Conservation (phyloP, 2,329 filamentous ascomycete genomes). For the Colletotrichum sp. region DNA sequence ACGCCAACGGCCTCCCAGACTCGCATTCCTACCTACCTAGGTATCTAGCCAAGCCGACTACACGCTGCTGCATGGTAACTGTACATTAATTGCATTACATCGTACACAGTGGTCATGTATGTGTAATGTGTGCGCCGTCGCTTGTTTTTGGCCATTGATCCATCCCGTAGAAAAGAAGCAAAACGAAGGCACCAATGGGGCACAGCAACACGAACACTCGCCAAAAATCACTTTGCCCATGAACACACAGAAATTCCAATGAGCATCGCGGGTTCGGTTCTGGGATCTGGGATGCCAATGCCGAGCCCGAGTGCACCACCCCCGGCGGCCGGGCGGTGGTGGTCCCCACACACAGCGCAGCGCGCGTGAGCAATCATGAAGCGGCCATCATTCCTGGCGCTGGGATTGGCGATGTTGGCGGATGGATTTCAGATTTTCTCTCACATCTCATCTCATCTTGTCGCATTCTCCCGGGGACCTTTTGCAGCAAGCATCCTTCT, state of each 20-base stretch:
- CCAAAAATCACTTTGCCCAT: not conserved
- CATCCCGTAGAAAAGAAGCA: not conserved
- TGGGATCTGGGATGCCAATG: not conserved
- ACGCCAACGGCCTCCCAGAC: not conserved
- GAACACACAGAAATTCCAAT: not conserved
- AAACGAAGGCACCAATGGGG: not conserved
- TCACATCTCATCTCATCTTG: slow-evolving; percentile 19
- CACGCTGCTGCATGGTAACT: not conserved
- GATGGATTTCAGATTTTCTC: not conserved
- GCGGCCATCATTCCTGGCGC: not conserved
- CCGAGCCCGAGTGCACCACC: slow-evolving; percentile 8
- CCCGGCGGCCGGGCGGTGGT: not conserved
- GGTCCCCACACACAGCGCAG: not conserved
- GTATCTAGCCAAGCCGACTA: not conserved
- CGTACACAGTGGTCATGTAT: not conserved
- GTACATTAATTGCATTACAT: not conserved
- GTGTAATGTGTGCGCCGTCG: not conserved
- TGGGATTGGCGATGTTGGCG: not conserved
- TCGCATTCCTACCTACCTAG: not conserved
- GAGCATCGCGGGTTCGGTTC: not conserved
- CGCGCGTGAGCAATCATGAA: slow-evolving; percentile 19
- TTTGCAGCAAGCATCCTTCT: not conserved
- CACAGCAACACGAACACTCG: not conserved
- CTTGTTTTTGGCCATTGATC: not conserved
- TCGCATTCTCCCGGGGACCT: not conserved